phyloP scores from a whole-genome alignment of 2,329 filamentous ascomycete species.

The Pseudocercospora musae region DNA sequence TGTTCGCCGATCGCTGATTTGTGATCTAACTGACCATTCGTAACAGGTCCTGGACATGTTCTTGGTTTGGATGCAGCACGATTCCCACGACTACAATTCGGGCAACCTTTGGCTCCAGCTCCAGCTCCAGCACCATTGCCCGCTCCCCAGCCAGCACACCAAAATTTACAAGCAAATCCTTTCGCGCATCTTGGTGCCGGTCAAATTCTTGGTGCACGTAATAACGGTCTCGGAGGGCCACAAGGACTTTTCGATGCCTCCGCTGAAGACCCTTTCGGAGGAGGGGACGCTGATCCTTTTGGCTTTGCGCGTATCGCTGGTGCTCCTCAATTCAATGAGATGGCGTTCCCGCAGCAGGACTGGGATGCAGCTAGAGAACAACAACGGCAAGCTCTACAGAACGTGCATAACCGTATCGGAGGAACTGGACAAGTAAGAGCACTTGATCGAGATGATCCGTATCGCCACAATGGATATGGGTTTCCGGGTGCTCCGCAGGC shows the following conservation, averaged over 20 bases:
- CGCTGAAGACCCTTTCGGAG: conserved; percentile 14
- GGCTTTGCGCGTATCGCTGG: background rate
- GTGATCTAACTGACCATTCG: background rate
- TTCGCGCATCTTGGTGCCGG: background rate
- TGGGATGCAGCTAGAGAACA: background rate
- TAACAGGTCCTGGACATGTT: background rate
- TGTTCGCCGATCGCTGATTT: background rate
- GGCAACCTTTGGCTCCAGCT: background rate
- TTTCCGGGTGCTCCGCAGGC: conserved; percentile 8
- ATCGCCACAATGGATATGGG: conserved; percentile 3
- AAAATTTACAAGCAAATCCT: background rate
- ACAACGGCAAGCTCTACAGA: conserved; percentile 8
- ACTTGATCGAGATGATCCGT: conserved; percentile 2
- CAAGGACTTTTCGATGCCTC: conserved; percentile 13
- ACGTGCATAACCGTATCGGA: conserved; percentile 6
- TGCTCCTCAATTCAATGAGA: conserved; percentile 5
- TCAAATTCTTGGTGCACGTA: conserved; percentile 6
- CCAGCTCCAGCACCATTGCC: background rate
- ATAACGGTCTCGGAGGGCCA: conserved; percentile 8
- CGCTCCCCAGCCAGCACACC: background rate
- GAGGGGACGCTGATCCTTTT: conserved; percentile 13
- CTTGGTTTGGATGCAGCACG: background rate
- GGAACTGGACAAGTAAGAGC: background rate
- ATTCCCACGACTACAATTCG: background rate
- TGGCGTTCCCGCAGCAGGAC: background rate